phyloP scores from a whole-genome alignment of 192 early-diverging fungal genomes.

The Hyaloraphidium curvatum region DNA sequence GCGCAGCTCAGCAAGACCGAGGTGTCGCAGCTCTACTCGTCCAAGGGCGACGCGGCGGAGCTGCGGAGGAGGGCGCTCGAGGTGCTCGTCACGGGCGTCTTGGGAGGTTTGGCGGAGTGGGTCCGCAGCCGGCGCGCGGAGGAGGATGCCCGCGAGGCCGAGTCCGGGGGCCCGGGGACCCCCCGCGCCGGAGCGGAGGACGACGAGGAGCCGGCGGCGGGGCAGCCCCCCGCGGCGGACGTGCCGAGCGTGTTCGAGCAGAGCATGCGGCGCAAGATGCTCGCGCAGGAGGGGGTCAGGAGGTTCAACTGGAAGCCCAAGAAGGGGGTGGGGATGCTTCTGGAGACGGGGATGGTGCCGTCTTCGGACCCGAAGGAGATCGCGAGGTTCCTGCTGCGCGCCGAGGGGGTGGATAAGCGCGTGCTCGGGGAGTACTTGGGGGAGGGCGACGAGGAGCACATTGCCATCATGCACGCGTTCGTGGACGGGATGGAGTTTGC shows the following conservation, averaged over 20 bases:
- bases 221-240: constrained; percentile 20
- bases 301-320: constrained; percentile 78
- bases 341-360: constrained; percentile 42
- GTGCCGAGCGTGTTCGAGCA: constrained; percentile 72
- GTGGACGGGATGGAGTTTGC: constrained; percentile 75
- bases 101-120: constrained; percentile 25
- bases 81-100: constrained; percentile 26
- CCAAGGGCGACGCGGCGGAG: constrained; percentile 26
- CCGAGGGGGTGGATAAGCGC: constrained; percentile 69
- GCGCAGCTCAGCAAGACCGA: constrained; percentile 30
- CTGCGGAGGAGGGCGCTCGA: constrained; percentile 30
- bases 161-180: background rate
- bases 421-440: constrained; percentile 85
- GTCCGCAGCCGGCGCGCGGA: constrained; percentile 9
- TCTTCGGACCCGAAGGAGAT: constrained; percentile 47
- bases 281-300: constrained; percentile 53
- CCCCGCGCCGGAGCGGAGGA: too few relatives aligned
- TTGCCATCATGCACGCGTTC: constrained; percentile 93
- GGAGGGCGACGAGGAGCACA: constrained; percentile 78
- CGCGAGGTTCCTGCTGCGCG: constrained; percentile 49
- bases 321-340: constrained; percentile 59
- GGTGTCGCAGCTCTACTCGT: constrained; percentile 27
- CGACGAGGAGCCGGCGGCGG: background rate
- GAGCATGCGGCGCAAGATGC: constrained; percentile 68
- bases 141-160: constrained; percentile 7